Conservation (phyloP, 2,329 filamentous ascomycete species). For the Fonsecaea pedrosoi region DNA sequence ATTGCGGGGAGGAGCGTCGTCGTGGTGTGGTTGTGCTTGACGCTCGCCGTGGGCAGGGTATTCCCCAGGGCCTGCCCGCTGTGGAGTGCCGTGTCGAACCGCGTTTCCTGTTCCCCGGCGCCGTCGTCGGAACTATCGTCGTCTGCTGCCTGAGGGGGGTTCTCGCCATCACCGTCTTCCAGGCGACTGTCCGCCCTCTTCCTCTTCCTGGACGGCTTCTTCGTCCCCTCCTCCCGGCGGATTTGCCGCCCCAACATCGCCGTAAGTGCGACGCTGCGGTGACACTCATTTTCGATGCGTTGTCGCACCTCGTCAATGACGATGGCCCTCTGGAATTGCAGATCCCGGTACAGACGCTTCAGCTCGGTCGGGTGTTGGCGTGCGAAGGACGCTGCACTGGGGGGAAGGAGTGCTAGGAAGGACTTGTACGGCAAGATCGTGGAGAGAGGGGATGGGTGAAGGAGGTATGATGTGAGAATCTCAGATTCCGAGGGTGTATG, state of each 20-base stretch:
- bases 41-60: slow-evolving; percentile 9
- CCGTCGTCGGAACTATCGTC: slow-evolving; percentile 19
- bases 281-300: slow-evolving; percentile 71
- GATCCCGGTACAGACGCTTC: slow-evolving; percentile 75
- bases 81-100: slow-evolving; percentile 28
- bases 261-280: slow-evolving; percentile 39
- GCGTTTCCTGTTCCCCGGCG: slow-evolving; percentile 6
- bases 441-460: slow-evolving; percentile 75
- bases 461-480: slow-evolving; percentile 78
- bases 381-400: slow-evolving; percentile 48
- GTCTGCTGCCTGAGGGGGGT: slow-evolving; percentile 6
- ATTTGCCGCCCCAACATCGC: slow-evolving; percentile 29
- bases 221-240: slow-evolving; percentile 47
- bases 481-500: slow-evolving; percentile 73
- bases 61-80: slow-evolving; percentile 11
- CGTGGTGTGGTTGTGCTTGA: slow-evolving; percentile 61
- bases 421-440: slow-evolving; percentile 74
- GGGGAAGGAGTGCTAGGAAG: slow-evolving; percentile 74
- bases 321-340: slow-evolving; percentile 74
- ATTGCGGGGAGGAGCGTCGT: slow-evolving; percentile 72
- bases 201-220: slow-evolving; percentile 43
- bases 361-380: slow-evolving; percentile 71
- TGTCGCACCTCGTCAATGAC: slow-evolving; percentile 70
- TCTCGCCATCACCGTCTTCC: slow-evolving; percentile 4
- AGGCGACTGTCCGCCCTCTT: slow-evolving; percentile 30